phyloP scores from a whole-genome alignment of 2,329 filamentous ascomycete species.

The Diaporthe sp. region DNA sequence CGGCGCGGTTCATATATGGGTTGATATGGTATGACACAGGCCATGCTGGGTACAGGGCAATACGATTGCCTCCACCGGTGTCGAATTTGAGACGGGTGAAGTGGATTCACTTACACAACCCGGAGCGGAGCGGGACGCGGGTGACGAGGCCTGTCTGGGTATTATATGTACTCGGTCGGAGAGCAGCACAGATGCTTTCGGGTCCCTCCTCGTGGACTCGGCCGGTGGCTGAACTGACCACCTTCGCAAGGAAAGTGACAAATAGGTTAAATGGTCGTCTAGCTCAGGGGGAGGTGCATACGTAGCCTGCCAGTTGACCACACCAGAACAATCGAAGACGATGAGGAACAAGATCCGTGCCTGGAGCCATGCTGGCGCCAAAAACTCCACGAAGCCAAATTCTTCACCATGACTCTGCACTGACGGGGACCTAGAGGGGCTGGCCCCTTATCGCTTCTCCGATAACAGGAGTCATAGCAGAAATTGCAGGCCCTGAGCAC shows the following conservation, averaged over 20 bases:
- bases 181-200: neutral
- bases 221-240: neutral
- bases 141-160: conserved; percentile 18
- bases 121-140: neutral
- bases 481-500: conserved; percentile 26
- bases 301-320: conserved; percentile 8
- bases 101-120: conserved; percentile 41
- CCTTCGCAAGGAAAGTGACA: neutral
- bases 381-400: conserved; percentile 13
- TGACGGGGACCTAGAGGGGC: conserved; percentile 13
- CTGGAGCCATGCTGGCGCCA: conserved; percentile 24
- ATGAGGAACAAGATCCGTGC: conserved; percentile 26
- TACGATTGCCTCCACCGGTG: conserved; percentile 23
- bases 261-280: neutral
- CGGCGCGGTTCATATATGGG: conserved; percentile 23
- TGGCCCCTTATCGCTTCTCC: conserved; percentile 35
- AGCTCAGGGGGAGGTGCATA: neutral
- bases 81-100: conserved; percentile 18
- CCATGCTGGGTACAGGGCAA: conserved; percentile 22
- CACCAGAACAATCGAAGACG: conserved; percentile 12
- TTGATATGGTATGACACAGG: conserved; percentile 24
- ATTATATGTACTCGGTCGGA: conserved; percentile 2
- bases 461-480: conserved; percentile 39
- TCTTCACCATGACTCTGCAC: conserved; percentile 26
- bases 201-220: neutral